These are phyloP conservation scores for Tieghemostelium lacteum DNA, from an alignment of 78 protist species.

Conservation along the genomic window DNA sequence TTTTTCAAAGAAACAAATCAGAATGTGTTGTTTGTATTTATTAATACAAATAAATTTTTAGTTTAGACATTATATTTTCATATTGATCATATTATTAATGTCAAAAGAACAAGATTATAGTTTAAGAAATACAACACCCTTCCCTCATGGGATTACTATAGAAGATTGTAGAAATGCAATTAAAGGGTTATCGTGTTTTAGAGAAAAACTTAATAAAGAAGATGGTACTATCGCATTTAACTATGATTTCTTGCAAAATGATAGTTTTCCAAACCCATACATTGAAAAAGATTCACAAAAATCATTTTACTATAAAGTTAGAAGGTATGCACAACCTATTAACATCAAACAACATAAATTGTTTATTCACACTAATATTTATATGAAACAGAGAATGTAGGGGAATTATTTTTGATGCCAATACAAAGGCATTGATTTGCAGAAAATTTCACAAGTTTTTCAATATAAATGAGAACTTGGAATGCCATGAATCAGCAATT, in stretches of 20 bases:
- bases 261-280: slow-evolving; percentile 50
- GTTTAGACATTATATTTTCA: too few relatives aligned
- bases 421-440: slow-evolving; percentile 5
- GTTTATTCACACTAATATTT: too few relatives aligned
- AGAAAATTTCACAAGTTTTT: slow-evolving; percentile 72
- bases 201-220: slow-evolving; percentile 26
- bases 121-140: slow-evolving; percentile 35
- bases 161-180: slow-evolving; percentile 66
- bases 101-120: too few relatives aligned
- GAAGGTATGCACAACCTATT: too few relatives aligned
- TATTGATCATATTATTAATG: too few relatives aligned
- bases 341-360: too few relatives aligned
- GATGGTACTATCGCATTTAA: slow-evolving; percentile 27
- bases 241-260: slow-evolving; percentile 40
- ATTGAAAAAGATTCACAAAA: slow-evolving; percentile 7
- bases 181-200: slow-evolving; percentile 33
- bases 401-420: slow-evolving; percentile 39
- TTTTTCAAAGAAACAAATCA: too few relatives aligned
- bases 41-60: too few relatives aligned
- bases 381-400: slow-evolving; percentile 80
- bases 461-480: slow-evolving; percentile 49
- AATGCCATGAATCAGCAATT: slow-evolving; percentile 36
- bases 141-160: slow-evolving; percentile 46
- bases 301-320: slow-evolving; percentile 31
- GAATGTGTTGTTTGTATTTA: too few relatives aligned